A percentile compares a stretch with the other conserved stretches of the same genome.
These are phyloP conservation scores for Henckelia pumila DNA, from an alignment of 257 asterid genomes.

Conservation along the genomic window DNA sequence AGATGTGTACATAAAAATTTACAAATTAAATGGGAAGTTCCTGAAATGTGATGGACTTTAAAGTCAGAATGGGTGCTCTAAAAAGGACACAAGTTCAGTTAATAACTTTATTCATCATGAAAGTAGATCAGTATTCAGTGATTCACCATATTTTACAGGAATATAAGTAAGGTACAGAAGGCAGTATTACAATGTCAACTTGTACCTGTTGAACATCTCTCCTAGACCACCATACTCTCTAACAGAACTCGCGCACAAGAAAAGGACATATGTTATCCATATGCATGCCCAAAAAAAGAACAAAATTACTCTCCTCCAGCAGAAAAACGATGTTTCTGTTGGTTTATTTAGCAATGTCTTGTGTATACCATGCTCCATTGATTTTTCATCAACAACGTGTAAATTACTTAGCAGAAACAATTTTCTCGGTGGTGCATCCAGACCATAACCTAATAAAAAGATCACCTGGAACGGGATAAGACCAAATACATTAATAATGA, in stretches of 20 bases:
- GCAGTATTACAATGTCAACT: constrained; percentile 13
- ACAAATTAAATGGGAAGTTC: background rate
- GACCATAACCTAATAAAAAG: constrained; percentile 74
- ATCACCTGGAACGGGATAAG: constrained; percentile 48
- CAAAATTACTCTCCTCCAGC: constrained; percentile 54
- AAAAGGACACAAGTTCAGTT: background rate
- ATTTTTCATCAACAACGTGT: constrained; percentile 35
- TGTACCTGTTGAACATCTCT: constrained; percentile 86
- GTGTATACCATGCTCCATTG: constrained; percentile 31
- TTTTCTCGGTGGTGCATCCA: constrained; percentile 83
- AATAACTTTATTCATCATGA: background rate
- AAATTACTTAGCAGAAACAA: constrained; percentile 44
- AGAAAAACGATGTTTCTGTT: constrained; percentile 34
- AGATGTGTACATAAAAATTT: background rate
- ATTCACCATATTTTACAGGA: background rate
- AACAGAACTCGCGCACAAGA: constrained; percentile 65
- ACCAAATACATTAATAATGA: constrained; percentile 4
- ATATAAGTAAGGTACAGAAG: constrained; percentile 4
- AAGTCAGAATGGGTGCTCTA: background rate
- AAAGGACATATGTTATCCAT: constrained; percentile 63
- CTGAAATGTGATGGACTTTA: background rate
- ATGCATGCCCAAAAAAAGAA: constrained; percentile 70
- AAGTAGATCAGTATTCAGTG: background rate
- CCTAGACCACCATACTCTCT: constrained; percentile 71
- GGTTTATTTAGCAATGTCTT: constrained; percentile 31